A percentile compares a stretch with the other conserved stretches of the same genome.
Evolutionary conservation across 2,329 filamentous ascomycete genomes (phyloP).

Genomic region (Parascedosporium putredinis): DNA sequence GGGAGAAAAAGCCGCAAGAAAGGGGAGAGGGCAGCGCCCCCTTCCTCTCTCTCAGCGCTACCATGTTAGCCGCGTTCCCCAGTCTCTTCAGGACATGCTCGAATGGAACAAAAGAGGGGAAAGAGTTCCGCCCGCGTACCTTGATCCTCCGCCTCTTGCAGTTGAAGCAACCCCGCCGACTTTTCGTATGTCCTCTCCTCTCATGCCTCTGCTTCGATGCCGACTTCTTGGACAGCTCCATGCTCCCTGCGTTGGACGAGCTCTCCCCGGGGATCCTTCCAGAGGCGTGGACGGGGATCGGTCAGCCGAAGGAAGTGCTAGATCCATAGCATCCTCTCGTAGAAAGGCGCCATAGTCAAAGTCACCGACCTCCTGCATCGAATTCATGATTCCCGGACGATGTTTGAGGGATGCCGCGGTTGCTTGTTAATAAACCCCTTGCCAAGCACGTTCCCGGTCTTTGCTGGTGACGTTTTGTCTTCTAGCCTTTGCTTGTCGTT

Average conservation of each 20-base stretch:
- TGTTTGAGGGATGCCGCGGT: background rate
- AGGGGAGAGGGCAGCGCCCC: too few species aligned
- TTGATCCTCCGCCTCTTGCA: slow-evolving; percentile 59
- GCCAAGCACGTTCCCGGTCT: too few species aligned
- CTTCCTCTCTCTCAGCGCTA: too few species aligned
- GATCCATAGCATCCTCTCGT: slow-evolving; percentile 17
- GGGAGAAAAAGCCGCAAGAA: too few species aligned
- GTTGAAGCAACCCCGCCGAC: slow-evolving; percentile 54
- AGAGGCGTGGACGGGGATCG: slow-evolving; percentile 13
- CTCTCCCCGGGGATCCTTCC: slow-evolving; percentile 1
- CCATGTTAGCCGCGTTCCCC: too few species aligned
- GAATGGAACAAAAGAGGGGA: too few species aligned
- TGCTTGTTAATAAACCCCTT: too few species aligned
- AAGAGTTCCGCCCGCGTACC: slow-evolving; percentile 23
- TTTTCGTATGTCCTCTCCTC: slow-evolving; percentile 56
- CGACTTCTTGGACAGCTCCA: background rate
- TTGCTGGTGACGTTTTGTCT: too few species aligned
- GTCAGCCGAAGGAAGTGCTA: background rate
- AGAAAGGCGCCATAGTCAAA: slow-evolving; percentile 31
- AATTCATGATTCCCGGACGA: background rate
- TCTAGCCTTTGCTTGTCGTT: too few species aligned
- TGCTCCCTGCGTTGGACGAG: slow-evolving; percentile 3
- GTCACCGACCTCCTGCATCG: slow-evolving; percentile 10
- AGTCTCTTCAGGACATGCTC: too few species aligned
- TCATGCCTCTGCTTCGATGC: slow-evolving; percentile 19